Evolutionary conservation across 1,284 basidiomycete genomes (phyloP).

Genomic region (Marasmius tenuissimus): DNA sequence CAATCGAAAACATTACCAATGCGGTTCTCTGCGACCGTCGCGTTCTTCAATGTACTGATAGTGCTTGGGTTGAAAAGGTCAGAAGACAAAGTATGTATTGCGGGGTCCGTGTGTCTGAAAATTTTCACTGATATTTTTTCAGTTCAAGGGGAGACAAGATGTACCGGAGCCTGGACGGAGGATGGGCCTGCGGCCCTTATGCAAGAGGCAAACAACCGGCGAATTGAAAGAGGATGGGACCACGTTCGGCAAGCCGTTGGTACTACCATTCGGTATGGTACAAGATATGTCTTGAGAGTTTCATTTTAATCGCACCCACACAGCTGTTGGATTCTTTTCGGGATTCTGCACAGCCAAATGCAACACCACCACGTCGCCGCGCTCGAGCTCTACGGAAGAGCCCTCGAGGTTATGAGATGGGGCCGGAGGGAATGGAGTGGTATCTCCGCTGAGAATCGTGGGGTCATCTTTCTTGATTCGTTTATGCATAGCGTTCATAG

Average conservation of each 20-base stretch:
- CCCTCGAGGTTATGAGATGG: conserved; percentile 22
- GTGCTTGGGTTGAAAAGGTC: neutral
- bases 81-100: neutral
- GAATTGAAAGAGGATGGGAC: neutral
- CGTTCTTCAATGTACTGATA: neutral
- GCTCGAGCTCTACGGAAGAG: conserved; percentile 19
- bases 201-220: neutral
- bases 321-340: neutral
- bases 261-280: neutral
- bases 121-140: neutral
- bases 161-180: neutral
- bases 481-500: conserved; percentile 27
- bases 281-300: neutral
- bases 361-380: neutral
- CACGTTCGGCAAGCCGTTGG: neutral
- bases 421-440: conserved; percentile 25
- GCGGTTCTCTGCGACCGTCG: neutral
- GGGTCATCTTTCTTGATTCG: conserved; percentile 25
- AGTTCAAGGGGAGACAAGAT: neutral
- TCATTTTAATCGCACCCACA: neutral
- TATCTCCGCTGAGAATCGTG: conserved; percentile 21
- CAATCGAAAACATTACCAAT: neutral
- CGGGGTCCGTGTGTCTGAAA: neutral
- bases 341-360: neutral
- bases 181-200: neutral